phyloP scores from a whole-genome alignment of 108 stramenopile species.

The Nannochloropsis granulata region DNA sequence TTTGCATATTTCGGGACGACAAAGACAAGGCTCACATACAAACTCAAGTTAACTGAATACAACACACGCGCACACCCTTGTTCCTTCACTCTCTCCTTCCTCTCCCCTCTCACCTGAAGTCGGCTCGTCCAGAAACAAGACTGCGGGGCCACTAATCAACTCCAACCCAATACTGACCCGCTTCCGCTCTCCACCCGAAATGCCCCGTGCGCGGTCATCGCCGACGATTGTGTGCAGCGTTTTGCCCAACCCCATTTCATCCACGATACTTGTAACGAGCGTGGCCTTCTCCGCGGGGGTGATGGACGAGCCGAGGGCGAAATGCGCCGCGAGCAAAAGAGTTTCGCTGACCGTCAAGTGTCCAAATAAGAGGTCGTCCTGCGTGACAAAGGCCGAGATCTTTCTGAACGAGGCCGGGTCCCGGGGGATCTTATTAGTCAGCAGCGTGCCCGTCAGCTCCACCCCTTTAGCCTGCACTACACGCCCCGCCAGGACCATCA shows the following conservation, averaged over 20 bases:
- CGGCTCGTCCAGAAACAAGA: conserved; percentile 44
- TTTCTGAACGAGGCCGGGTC: neutral
- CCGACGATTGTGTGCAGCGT: neutral
- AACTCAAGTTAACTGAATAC: too few relatives aligned
- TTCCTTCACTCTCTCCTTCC: too few relatives aligned
- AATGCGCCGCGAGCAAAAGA: neutral
- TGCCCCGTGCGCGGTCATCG: conserved; percentile 41
- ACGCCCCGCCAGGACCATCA: neutral
- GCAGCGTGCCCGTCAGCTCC: neutral
- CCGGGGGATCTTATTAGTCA: neutral
- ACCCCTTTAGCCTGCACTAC: neutral
- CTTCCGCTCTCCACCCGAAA: conserved; percentile 53
- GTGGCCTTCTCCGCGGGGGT: neutral
- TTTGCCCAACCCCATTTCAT: neutral
- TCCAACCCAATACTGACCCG: conserved; percentile 55
- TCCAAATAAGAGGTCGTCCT: neutral
- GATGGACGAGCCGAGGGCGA: neutral
- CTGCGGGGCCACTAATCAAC: conserved; percentile 19
- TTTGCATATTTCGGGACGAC: too few relatives aligned
- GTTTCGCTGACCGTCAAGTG: neutral
- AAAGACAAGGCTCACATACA: too few relatives aligned
- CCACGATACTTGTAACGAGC: neutral
- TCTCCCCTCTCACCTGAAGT: conserved; percentile 22
- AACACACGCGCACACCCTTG: too few relatives aligned
- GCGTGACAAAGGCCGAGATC: neutral